These are phyloP conservation scores for Leccinum subgranulosum DNA, from an alignment of 768 basidiomycete species.

Conservation along the genomic window DNA sequence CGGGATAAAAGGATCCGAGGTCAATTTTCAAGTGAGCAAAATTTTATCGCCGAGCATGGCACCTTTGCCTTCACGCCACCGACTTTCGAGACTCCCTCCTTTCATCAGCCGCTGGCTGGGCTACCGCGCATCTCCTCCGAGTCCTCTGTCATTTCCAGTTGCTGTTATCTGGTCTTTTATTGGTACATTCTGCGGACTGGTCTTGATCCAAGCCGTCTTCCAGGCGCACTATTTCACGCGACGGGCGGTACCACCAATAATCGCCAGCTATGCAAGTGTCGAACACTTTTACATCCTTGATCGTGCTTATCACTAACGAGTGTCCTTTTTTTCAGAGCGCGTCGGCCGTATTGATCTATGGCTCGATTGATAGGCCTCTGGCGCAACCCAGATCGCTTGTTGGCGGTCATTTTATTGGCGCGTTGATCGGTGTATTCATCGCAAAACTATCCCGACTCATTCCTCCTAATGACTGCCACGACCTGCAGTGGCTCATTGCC, in stretches of 20 bases:
- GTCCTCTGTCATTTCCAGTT: conserved; percentile 1
- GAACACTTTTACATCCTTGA: not conserved
- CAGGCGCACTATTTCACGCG: conserved; percentile 46
- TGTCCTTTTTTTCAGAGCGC: conserved; percentile 41
- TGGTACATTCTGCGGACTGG: conserved; percentile 48
- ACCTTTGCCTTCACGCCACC: not conserved
- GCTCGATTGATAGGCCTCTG: conserved; percentile 49
- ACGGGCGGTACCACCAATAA: conserved; percentile 31
- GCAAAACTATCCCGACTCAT: conserved; percentile 50
- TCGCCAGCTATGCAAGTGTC: conserved; percentile 22
- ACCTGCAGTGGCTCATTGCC: conserved; percentile 42
- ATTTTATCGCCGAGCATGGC: not conserved
- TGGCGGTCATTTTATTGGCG: conserved; percentile 41
- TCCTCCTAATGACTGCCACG: conserved; percentile 40
- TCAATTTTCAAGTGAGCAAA: not conserved
- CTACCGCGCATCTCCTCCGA: conserved; percentile 8
- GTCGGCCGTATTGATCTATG: conserved; percentile 53
- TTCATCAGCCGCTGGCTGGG: conserved; percentile 13
- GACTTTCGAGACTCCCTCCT: conserved; percentile 1
- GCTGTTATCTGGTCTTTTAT: conserved; percentile 45
- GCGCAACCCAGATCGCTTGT: conserved; percentile 52
- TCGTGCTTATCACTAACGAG: not conserved
- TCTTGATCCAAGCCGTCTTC: conserved; percentile 49
- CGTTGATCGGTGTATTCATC: conserved; percentile 46
- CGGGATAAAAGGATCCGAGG: not conserved